A percentile compares a stretch with the other conserved stretches of the same genome.
phyloP scores from a whole-genome alignment of 768 basidiomycete species.

The Pleurotus platypus region DNA sequence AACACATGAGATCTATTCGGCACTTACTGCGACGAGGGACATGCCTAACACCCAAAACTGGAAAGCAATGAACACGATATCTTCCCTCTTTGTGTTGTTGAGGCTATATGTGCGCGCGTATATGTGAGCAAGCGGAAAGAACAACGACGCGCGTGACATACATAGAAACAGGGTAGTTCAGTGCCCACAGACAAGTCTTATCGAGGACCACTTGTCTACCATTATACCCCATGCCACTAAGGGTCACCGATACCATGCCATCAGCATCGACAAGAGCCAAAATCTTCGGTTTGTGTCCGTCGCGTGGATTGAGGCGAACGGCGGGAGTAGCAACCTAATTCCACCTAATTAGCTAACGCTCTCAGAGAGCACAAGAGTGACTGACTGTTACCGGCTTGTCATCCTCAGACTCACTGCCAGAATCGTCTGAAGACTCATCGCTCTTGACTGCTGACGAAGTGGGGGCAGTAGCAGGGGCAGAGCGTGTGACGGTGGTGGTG shows the following conservation, averaged over 20 bases:
- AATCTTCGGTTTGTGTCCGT: conserved; percentile 14
- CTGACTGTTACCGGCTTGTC: not conserved
- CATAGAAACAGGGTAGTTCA: conserved; percentile 71
- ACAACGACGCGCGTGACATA: conserved; percentile 30
- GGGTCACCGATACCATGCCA: conserved; percentile 22
- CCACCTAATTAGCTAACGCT: not conserved
- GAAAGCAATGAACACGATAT: conserved; percentile 73
- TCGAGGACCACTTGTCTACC: conserved; percentile 35
- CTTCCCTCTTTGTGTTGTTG: conserved; percentile 71
- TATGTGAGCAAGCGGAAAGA: not conserved
- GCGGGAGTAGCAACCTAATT: not conserved
- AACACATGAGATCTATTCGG: not conserved
- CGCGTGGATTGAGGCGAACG: not conserved
- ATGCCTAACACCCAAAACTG: conserved; percentile 80
- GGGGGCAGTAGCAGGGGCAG: not conserved
- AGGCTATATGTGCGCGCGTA: conserved; percentile 37
- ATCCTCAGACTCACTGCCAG: not conserved
- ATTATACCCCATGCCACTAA: conserved; percentile 29
- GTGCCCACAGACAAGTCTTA: conserved; percentile 48
- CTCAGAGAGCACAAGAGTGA: too few species aligned
- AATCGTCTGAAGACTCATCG: not conserved
- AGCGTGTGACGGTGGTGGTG: conserved; percentile 7
- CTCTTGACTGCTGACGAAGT: not conserved
- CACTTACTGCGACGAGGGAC: conserved; percentile 58
- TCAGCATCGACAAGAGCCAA: conserved; percentile 12